Conservation (phyloP, 768 basidiomycete genomes). For the Phallus indusiatus region DNA sequence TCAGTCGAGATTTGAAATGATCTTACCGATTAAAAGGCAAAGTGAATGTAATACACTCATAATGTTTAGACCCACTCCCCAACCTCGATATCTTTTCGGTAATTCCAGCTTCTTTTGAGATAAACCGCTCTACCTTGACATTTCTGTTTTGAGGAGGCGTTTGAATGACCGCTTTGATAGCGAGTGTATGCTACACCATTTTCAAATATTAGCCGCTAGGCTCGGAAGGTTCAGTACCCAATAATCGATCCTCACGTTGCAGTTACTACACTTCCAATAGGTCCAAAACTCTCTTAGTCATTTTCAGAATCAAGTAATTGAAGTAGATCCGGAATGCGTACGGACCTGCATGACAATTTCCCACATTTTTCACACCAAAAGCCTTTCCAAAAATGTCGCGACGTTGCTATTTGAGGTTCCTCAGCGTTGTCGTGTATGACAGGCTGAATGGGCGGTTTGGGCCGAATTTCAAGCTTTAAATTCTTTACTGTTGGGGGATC, state of each 20-base stretch:
- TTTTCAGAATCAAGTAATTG: neutral
- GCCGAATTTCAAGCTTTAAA: neutral
- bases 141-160: neutral
- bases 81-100: neutral
- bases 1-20: neutral
- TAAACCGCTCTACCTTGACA: neutral
- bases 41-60: neutral
- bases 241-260: constrained; percentile 31
- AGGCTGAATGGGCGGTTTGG: neutral
- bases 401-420: neutral
- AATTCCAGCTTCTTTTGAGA: neutral
- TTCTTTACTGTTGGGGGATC: neutral
- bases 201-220: neutral
- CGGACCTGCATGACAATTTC: constrained; percentile 63
- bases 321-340: neutral
- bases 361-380: constrained; percentile 65
- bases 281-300: constrained; percentile 59
- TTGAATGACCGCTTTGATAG: constrained; percentile 4
- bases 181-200: neutral
- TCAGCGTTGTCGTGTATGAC: neutral
- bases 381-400: constrained; percentile 29
- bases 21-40: constrained; percentile 2
- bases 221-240: neutral
- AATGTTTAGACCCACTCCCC: neutral
- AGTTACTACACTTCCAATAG: constrained; percentile 58